Conservation (phyloP, 768 basidiomycete genomes). For the Chalciporus sphaerocephalus region DNA sequence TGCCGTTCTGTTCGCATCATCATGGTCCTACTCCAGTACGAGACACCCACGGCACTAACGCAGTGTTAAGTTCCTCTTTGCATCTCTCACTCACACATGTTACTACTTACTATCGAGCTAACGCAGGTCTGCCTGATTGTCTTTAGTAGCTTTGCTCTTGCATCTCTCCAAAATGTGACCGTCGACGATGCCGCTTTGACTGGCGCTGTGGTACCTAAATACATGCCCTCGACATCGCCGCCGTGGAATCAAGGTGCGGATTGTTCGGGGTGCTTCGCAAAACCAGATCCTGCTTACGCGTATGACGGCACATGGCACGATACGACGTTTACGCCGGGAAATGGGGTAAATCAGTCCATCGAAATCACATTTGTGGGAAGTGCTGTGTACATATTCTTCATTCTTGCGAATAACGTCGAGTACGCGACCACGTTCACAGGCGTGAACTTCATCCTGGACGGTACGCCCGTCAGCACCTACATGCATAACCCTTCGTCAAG, state of each 20-base stretch:
- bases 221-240: background rate
- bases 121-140: background rate
- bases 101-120: background rate
- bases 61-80: no score
- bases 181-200: constrained; percentile 12
- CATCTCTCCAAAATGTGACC: constrained; percentile 12
- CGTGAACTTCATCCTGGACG: constrained; percentile 11
- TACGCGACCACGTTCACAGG: background rate
- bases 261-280: background rate
- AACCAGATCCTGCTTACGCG: background rate
- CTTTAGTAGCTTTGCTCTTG: background rate
- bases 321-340: background rate
- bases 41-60: no score
- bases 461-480: background rate
- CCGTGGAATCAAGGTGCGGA: constrained; percentile 6
- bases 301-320: constrained; percentile 20
- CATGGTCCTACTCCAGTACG: no score
- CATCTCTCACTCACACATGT: constrained; percentile 1
- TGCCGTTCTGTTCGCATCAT: no score
- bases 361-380: constrained; percentile 11
- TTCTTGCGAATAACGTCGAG: constrained; percentile 6
- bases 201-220: constrained; percentile 5
- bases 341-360: background rate
- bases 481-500: background rate
- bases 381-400: constrained; percentile 18